Evolutionary conservation across 208 protist species (phyloP).

Genomic region (Jaenimonas drosophilae): DNA sequence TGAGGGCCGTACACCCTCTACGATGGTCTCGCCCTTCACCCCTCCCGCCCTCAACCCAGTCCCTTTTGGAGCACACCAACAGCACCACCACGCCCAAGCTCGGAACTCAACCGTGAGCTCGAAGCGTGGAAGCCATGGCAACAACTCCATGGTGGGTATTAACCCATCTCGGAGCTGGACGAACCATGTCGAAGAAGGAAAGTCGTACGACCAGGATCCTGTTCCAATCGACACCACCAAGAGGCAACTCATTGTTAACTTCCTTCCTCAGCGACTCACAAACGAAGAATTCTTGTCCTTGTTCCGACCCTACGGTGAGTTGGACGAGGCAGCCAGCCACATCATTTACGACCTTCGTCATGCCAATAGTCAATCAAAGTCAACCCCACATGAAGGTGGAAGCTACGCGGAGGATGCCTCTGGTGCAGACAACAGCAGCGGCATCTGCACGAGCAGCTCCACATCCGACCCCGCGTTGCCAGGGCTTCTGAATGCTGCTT

Average conservation of each 20-base stretch:
- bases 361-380: background rate
- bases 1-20: too few relatives aligned
- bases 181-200: slow-evolving; percentile 12
- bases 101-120: too few relatives aligned
- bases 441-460: background rate
- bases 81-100: too few relatives aligned
- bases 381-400: slow-evolving; percentile 1
- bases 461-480: too few relatives aligned
- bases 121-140: too few relatives aligned
- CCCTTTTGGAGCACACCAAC: too few relatives aligned
- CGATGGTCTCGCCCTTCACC: too few relatives aligned
- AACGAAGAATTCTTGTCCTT: slow-evolving; percentile 32
- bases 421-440: background rate
- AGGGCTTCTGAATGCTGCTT: too few relatives aligned
- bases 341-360: slow-evolving; percentile 50
- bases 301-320: slow-evolving; percentile 37
- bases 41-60: too few relatives aligned
- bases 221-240: slow-evolving; percentile 35
- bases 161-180: too few relatives aligned
- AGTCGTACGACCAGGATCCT: slow-evolving; percentile 29
- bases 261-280: slow-evolving; percentile 31
- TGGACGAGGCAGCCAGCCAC: slow-evolving; percentile 24
- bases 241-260: slow-evolving; percentile 65
- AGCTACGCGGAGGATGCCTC: background rate
- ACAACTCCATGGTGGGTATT: too few relatives aligned